Conservation (phyloP, 495 filamentous ascomycete species). For the Penicillium coprophilum region DNA sequence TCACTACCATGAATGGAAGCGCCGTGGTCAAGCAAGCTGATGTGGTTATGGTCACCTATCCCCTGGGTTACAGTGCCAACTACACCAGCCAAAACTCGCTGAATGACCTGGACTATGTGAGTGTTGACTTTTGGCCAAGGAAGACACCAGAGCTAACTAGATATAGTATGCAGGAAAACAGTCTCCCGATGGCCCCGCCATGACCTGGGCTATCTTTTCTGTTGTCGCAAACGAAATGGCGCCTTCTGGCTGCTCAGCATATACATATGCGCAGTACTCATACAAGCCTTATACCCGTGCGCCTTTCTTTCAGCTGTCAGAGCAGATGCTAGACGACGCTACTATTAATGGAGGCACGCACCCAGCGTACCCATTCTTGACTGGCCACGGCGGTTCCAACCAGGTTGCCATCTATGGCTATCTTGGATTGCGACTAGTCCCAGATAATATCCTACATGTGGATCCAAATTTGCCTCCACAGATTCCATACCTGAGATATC, state of each 20-base stretch:
- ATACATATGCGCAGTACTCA: slow-evolving; percentile 62
- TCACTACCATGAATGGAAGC: slow-evolving; percentile 62
- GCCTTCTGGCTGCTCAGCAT: slow-evolving; percentile 60
- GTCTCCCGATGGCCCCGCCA: slow-evolving; percentile 60
- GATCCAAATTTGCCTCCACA: slow-evolving; percentile 62
- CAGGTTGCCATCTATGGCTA: slow-evolving; percentile 63
- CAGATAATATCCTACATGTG: slow-evolving; percentile 53
- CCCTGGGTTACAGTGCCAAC: slow-evolving; percentile 53
- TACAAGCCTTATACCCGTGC: slow-evolving; percentile 53
- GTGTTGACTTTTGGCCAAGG: background rate
- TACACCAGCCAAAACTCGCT: slow-evolving; percentile 54
- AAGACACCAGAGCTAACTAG: slow-evolving; percentile 1
- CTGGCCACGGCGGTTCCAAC: slow-evolving; percentile 63
- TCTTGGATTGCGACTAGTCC: slow-evolving; percentile 55
- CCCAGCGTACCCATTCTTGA: slow-evolving; percentile 67
- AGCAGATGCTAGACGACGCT: slow-evolving; percentile 68
- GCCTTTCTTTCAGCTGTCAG: slow-evolving; percentile 58
- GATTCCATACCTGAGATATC: slow-evolving; percentile 59
- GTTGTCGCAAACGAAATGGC: slow-evolving; percentile 59
- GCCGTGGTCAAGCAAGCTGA: slow-evolving; percentile 66
- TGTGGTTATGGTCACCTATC: slow-evolving; percentile 59
- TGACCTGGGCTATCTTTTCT: slow-evolving; percentile 67
- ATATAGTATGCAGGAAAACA: slow-evolving; percentile 60
- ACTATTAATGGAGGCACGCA: slow-evolving; percentile 64
- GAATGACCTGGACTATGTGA: slow-evolving; percentile 57